Evolutionary conservation across 768 basidiomycete genomes (phyloP).

Genomic region (Serpula lacrymans): DNA sequence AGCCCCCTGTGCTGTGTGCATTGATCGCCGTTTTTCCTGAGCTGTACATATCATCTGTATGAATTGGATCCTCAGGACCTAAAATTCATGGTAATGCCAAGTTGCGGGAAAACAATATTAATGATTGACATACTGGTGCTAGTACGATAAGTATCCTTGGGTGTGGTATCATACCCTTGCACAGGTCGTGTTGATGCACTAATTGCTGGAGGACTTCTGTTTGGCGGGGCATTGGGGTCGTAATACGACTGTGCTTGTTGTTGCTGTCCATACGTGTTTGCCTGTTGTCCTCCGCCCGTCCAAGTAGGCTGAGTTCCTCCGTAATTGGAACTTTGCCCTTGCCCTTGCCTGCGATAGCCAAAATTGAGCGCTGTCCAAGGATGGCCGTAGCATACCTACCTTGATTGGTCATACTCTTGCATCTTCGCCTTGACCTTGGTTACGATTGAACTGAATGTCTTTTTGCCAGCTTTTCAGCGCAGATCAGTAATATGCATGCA

Average conservation of each 20-base stretch:
- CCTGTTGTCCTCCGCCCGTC: slow-evolving; percentile 9
- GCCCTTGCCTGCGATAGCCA: not conserved
- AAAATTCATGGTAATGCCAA: not conserved
- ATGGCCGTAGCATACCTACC: slow-evolving; percentile 4
- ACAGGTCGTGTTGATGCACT: not conserved
- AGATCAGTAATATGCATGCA: not conserved
- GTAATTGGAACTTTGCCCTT: slow-evolving; percentile 2
- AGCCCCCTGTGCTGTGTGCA: not conserved
- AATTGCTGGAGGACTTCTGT: slow-evolving; percentile 1
- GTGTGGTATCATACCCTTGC: slow-evolving; percentile 12
- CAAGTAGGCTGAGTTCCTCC: slow-evolving; percentile 6
- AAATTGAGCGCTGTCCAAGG: not conserved
- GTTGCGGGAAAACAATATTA: no score
- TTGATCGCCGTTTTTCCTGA: not conserved
- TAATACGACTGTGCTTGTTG: slow-evolving; percentile 26
- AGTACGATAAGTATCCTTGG: not conserved
- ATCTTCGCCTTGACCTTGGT: slow-evolving; percentile 83
- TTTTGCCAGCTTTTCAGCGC: slow-evolving; percentile 60
- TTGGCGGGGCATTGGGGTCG: slow-evolving; percentile 26
- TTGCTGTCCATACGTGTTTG: slow-evolving; percentile 10
- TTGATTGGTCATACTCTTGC: slow-evolving; percentile 66
- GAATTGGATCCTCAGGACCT: slow-evolving; percentile 1
- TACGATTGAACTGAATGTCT: slow-evolving; percentile 67
- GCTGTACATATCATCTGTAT: not conserved
- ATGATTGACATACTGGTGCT: no score